Conservation (phyloP, 2,329 filamentous ascomycete genomes). For the Sclerotinia spermophila region DNA sequence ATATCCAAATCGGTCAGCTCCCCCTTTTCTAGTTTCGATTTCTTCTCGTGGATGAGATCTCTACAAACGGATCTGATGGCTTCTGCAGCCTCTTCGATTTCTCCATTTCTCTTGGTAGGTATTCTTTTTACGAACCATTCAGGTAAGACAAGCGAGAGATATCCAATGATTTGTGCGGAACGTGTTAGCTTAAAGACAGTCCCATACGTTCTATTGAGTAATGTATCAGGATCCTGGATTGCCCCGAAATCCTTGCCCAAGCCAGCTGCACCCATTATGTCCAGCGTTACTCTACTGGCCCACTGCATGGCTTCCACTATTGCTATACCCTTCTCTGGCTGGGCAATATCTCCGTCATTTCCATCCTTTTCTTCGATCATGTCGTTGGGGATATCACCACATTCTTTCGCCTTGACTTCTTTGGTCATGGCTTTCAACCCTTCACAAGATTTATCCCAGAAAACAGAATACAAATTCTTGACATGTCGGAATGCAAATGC, state of each 20-base stretch:
- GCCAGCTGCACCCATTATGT: slow-evolving; percentile 71
- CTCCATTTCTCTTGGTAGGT: slow-evolving; percentile 68
- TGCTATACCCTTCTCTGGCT: slow-evolving; percentile 34
- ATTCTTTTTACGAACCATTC: slow-evolving; percentile 57
- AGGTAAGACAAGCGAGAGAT: slow-evolving; percentile 62
- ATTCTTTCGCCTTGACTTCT: slow-evolving; percentile 41
- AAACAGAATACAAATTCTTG: slow-evolving; percentile 78
- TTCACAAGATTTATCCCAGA: slow-evolving; percentile 75
- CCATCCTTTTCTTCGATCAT: slow-evolving; percentile 9
- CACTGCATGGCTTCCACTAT: slow-evolving; percentile 58
- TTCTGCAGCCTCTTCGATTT: slow-evolving; percentile 52
- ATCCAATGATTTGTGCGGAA: slow-evolving; percentile 51
- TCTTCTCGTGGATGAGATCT: slow-evolving; percentile 69
- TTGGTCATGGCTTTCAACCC: slow-evolving; percentile 59
- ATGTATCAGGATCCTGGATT: slow-evolving; percentile 56
- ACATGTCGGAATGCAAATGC: slow-evolving; percentile 84
- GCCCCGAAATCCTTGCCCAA: slow-evolving; percentile 69
- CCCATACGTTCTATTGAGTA: slow-evolving; percentile 56
- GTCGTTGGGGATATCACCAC: slow-evolving; percentile 38
- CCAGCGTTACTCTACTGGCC: slow-evolving; percentile 66
- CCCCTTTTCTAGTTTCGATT: slow-evolving; percentile 49
- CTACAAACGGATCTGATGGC: slow-evolving; percentile 64
- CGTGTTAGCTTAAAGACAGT: slow-evolving; percentile 51
- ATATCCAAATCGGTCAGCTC: slow-evolving; percentile 64
- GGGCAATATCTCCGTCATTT: background rate